Conservation (phyloP, 2,329 filamentous ascomycete genomes). For the Venturia effusa region DNA sequence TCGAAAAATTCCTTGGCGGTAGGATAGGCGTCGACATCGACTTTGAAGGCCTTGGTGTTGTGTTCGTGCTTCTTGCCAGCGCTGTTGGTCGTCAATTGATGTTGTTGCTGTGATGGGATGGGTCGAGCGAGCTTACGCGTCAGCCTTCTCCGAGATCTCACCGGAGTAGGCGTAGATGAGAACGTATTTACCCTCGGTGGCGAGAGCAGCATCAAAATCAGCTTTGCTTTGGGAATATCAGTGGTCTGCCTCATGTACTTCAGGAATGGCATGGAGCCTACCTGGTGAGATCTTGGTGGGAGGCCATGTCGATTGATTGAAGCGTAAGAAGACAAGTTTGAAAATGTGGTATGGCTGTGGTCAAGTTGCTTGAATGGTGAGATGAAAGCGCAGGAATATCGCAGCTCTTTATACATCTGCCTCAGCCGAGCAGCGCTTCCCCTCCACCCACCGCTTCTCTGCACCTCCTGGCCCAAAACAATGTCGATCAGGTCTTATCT, state of each 20-base stretch:
- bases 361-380: not conserved
- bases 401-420: not conserved
- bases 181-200: conserved; percentile 21
- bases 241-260: not conserved
- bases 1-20: conserved; percentile 18
- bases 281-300: conserved; percentile 19
- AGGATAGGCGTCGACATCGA: conserved; percentile 18
- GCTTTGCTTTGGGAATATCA: conserved; percentile 16
- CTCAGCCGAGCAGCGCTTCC: not conserved
- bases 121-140: conserved; percentile 17
- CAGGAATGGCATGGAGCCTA: not conserved
- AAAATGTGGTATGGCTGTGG: not conserved
- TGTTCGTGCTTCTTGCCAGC: conserved; percentile 19
- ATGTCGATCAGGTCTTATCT: not conserved
- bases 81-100: conserved; percentile 13
- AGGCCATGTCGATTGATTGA: conserved; percentile 13
- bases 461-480: not conserved
- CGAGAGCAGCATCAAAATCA: conserved; percentile 21
- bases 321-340: not conserved
- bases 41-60: conserved; percentile 20
- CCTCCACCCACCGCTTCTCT: conserved; percentile 4
- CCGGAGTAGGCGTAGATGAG: conserved; percentile 23
- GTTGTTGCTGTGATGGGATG: not conserved
- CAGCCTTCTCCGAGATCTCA: conserved; percentile 16
- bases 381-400: not conserved